Evolutionary conservation across 176 grass and related monocot species (phyloP), one percentile per base, ranked within the genome.

Genomic region (Cenchrus americanus): DNA sequence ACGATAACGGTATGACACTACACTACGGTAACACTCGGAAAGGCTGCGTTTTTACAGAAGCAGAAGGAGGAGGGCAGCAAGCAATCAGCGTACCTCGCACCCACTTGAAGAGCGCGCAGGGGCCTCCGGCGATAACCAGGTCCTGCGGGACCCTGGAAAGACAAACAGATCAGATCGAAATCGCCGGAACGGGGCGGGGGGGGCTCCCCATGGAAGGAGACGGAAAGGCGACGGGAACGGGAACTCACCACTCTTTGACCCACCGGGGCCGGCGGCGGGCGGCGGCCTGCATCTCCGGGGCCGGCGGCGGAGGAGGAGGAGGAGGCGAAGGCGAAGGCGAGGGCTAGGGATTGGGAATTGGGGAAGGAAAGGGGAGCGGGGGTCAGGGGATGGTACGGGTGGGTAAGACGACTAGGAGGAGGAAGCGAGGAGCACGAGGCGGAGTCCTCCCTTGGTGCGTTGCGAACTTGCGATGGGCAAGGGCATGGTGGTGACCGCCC

Each of bases 101-200:
- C 93, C 96, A 99, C 85, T 94, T 99, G 76, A 89, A 93, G 63
- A 99, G 93, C n/a, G 74, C 67, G 58, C 96, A 99, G 13, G 88
- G 87, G 11, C 89, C 96, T 62, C 96, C 96, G 5, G 86, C 84
- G 82, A 92, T 49, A 76, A 90, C 81, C 19, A 92, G 80, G 1
- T 96, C 93, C 84, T 94, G 93, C 21, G 93, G 86, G 90, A 99
- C 89, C 96, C 96, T 99, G 79, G 12, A 7, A 9, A 71, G 19
- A 3, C 3, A 37, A 14, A 46, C 15, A 52, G 53, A 40, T 83
- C 60, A 87, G 69, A 87, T 80, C 75, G 52, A 37, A 68, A 86
- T 32, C 66, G 40, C 5, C 2, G 23, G 8, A 63, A 62, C 50
- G 18, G 14, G 14, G 46, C 17, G n/a, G 14, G 44, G 21, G 21